phyloP scores from a whole-genome alignment of 345 rosid genomes.

The Bruguiera gymnorhiza region DNA sequence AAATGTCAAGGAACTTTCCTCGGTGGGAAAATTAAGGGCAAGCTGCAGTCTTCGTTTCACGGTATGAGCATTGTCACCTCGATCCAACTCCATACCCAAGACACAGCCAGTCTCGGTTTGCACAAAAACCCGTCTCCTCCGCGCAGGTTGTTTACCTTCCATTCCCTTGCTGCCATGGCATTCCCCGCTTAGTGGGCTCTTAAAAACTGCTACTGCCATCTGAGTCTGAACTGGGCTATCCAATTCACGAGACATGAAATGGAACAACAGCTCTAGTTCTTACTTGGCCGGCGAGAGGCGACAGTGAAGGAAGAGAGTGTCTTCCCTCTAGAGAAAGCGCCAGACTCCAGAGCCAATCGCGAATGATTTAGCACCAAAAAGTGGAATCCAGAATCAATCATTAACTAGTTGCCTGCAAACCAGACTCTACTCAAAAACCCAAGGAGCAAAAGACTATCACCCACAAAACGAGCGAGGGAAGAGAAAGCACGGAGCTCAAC shows the following conservation, averaged over 20 bases:
- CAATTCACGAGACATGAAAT: slow-evolving; percentile 80
- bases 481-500: slow-evolving; percentile 9
- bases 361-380: slow-evolving; percentile 17
- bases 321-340: slow-evolving; percentile 43
- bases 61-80: slow-evolving; percentile 84
- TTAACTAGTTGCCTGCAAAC: slow-evolving; percentile 36
- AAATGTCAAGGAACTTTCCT: slow-evolving; percentile 75
- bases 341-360: slow-evolving; percentile 39
- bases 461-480: not conserved
- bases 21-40: slow-evolving; percentile 81
- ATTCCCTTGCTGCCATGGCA: slow-evolving; percentile 43
- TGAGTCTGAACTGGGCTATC: slow-evolving; percentile 98
- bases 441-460: not conserved
- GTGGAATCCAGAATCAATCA: slow-evolving; percentile 34
- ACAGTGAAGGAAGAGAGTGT: slow-evolving; percentile 41
- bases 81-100: slow-evolving; percentile 96
- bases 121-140: slow-evolving; percentile 84
- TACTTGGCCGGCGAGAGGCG: slow-evolving; percentile 35
- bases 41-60: slow-evolving; percentile 92
- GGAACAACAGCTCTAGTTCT: slow-evolving; percentile 29
- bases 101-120: slow-evolving; percentile 98
- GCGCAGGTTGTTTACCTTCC: slow-evolving; percentile 71
- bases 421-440: slow-evolving; percentile 18
- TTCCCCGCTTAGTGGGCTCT: slow-evolving; percentile 73
- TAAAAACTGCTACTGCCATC: slow-evolving; percentile 85